phyloP scores from a whole-genome alignment of 1,284 basidiomycete genomes.

The Hemileia vastatrix region DNA sequence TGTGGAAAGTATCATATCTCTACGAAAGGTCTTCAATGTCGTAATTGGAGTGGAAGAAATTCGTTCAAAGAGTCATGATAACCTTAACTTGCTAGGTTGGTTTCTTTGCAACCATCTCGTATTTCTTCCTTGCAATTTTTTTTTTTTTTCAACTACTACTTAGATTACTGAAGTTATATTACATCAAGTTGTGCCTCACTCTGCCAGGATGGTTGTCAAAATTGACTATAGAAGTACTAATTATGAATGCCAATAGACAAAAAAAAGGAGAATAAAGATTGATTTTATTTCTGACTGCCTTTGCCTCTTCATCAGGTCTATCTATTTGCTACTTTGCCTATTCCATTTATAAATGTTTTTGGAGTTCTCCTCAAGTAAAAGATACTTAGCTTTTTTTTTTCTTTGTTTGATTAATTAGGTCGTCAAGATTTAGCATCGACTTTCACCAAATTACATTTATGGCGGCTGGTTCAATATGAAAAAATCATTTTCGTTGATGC shows the following conservation, averaged over 20 bases:
- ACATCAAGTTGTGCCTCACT: too few relatives aligned
- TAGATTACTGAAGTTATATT: neutral
- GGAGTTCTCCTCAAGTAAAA: conserved; percentile 1
- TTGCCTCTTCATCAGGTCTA: neutral
- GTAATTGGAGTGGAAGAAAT: conserved; percentile 88
- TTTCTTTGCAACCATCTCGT: conserved; percentile 25
- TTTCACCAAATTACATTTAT: conserved; percentile 89
- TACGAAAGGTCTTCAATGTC: conserved; percentile 68
- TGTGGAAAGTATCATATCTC: conserved; percentile 68
- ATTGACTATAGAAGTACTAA: too few relatives aligned
- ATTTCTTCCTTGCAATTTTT: conserved; percentile 11
- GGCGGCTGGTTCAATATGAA: conserved; percentile 74
- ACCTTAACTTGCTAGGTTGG: conserved; percentile 73
- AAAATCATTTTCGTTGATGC: conserved; percentile 93
- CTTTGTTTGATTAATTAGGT: conserved; percentile 50
- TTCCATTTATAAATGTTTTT: neutral
- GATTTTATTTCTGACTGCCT: too few relatives aligned
- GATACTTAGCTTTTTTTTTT: neutral
- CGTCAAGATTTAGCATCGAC: conserved; percentile 83
- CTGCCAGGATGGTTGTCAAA: too few relatives aligned
- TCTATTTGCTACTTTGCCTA: neutral
- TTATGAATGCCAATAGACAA: too few relatives aligned
- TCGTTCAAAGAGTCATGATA: conserved; percentile 52
- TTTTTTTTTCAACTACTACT: neutral
- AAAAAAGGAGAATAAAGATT: neutral